Percentiles rank a stretch among this genome's conserved stretches.
Conservation (phyloP, 2,329 filamentous ascomycete species). For the Fusarium neocosmosporiellum region DNA sequence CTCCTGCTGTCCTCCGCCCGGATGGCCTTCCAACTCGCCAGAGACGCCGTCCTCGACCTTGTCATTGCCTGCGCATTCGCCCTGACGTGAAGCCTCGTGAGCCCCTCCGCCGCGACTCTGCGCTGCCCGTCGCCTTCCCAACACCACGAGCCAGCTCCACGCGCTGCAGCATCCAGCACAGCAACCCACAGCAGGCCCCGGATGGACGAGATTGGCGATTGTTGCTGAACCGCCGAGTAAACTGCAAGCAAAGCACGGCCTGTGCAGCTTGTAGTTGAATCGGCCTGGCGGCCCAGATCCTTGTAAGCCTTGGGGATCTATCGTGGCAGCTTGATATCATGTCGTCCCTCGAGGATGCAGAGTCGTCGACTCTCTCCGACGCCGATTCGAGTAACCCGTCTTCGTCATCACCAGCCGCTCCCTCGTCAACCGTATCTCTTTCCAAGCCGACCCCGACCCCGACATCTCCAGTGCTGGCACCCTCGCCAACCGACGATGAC, state of each 20-base stretch:
- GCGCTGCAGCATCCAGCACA: neutral
- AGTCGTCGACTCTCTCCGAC: conserved; percentile 7
- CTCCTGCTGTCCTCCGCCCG: conserved; percentile 17
- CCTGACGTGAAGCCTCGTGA: conserved; percentile 23
- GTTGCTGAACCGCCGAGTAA: conserved; percentile 36
- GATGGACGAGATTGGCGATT: conserved; percentile 39
- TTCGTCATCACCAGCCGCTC: conserved; percentile 26
- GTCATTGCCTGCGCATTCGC: conserved; percentile 17
- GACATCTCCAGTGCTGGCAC: conserved; percentile 21
- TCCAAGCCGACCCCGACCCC: conserved; percentile 29
- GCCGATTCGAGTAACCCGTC: conserved; percentile 18
- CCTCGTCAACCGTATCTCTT: conserved; percentile 28
- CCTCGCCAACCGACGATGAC: conserved; percentile 34
- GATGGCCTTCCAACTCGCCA: conserved; percentile 28
- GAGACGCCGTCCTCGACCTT: conserved; percentile 21
- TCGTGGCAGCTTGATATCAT: conserved; percentile 21
- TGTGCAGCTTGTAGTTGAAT: conserved; percentile 33
- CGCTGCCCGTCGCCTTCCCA: neutral
- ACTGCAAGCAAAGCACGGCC: conserved; percentile 33
- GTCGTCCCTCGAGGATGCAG: conserved; percentile 30
- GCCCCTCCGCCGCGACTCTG: neutral
- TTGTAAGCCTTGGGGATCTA: conserved; percentile 9
- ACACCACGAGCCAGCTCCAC: conserved; percentile 14
- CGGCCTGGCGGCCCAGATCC: conserved; percentile 21
- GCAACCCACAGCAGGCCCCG: conserved; percentile 19